Evolutionary conservation across 805 yeast species (phyloP), one percentile per base, ranked within the genome.

Genomic region (Ogataea corticis): DNA sequence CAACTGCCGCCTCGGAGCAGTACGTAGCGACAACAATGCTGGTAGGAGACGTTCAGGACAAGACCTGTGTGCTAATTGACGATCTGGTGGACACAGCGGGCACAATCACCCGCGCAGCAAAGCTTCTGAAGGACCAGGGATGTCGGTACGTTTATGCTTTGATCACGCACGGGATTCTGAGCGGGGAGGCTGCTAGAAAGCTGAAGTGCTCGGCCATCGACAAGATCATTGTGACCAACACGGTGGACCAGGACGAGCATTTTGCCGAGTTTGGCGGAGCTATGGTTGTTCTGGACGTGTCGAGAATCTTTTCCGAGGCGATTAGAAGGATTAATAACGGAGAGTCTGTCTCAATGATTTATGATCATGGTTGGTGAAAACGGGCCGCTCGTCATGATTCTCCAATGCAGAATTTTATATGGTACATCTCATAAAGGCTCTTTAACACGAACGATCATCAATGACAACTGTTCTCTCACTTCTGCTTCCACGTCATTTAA

Each of bases 251-350:
- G 65, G 72, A 71, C 4, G 77, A 74, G 17, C 80, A 86, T 54
- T 64, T 63, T 11, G 63, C 67, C n/a, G 65, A 67, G 32, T 62
- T 82, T 14, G 88, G 87, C 11, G 44, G 52, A 15, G 79, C 76
- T 41, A 76, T 78, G 61, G 72, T 89, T 23, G 88, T 92, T 9
- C 71, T 94, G 57, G 99, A 94, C 57, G 94, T 94, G 7, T 82
- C 96, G 9, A 73, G 86, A 46, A 79, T 94, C 15, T 85, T 94
- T 57, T 97, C 95, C 14, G 99, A 94, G 67, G 92, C 97, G 2
- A 89, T 94, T 36, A 77, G 99, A 64, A 77, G 99, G 65, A 92
- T 94, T 41, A 96, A 94, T 66, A 94, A 94, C 57, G 99, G 99
- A 55, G 99, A 94, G 71, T 82, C 92, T 13, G 96, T 94, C 14